These are phyloP conservation scores for Myochromella boudieri DNA, from an alignment of 768 basidiomycete species.

Conservation along the genomic window DNA sequence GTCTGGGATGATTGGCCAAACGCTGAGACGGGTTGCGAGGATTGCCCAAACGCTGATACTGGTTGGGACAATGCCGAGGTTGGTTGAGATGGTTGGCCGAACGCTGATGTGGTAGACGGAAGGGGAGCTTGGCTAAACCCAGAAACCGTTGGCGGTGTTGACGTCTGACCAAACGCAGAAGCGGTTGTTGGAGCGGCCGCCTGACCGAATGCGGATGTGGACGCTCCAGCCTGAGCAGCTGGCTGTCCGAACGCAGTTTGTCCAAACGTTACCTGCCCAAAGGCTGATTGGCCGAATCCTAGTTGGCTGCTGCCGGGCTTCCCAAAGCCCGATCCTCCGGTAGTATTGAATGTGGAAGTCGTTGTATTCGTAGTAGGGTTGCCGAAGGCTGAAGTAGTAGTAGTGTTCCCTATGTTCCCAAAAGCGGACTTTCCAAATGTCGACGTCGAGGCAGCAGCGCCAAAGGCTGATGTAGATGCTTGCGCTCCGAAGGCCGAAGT, in stretches of 20 bases:
- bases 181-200: slow-evolving; percentile 25
- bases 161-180: slow-evolving; percentile 24
- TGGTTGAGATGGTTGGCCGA: slow-evolving; percentile 8
- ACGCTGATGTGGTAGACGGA: slow-evolving; percentile 7
- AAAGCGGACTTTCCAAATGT: slow-evolving; percentile 32
- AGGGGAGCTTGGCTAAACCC: slow-evolving; percentile 26
- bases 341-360: too few relatives aligned
- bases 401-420: slow-evolving; percentile 23
- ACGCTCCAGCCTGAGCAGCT: slow-evolving; percentile 12
- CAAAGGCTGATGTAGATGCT: slow-evolving; percentile 26
- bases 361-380: slow-evolving; percentile 22
- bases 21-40: slow-evolving; percentile 31
- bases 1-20: slow-evolving; percentile 36
- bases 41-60: slow-evolving; percentile 31
- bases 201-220: slow-evolving; percentile 23
- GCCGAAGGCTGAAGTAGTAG: slow-evolving; percentile 26
- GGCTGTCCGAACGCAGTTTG: slow-evolving; percentile 21
- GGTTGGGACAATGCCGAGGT: slow-evolving; percentile 19
- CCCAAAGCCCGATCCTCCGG: not conserved
- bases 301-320: slow-evolving; percentile 13
- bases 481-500: slow-evolving; percentile 28
- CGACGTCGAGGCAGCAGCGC: slow-evolving; percentile 18
- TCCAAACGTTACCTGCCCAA: slow-evolving; percentile 37
- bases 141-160: not conserved
- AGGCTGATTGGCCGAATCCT: slow-evolving; percentile 32